Evolutionary conservation across 2,329 filamentous ascomycete species (phyloP), one percentile per base, ranked within the genome.

Genomic region (Tolypocladium tundrense): DNA sequence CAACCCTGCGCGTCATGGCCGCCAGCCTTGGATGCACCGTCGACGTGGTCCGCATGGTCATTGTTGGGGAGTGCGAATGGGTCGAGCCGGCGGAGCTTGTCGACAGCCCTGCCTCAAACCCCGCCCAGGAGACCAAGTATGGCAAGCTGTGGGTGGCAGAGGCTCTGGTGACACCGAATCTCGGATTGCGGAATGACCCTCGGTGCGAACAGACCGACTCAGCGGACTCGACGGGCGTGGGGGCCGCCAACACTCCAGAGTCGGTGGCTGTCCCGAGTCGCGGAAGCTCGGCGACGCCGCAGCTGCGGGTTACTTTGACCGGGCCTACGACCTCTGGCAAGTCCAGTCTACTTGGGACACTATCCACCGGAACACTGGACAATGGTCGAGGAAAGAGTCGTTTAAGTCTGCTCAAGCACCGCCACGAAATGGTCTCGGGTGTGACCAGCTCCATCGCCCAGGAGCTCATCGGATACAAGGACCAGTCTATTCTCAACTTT

Each of bases 361-460:
- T 99, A 33, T 93, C 90, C 0, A 96, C 91, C 0, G 91, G 91
- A 1, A 88, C 87, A 1, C 77, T 96, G 21, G 94, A 99, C 69
- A 97, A 97, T 70, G 93, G 93, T 0, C 82, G 92, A 61, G 94
- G 94, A 0, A 94, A 91, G 69, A 96, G 91, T 68, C 84, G 94
- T 56, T 78, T 97, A 33, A 93, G 90, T 66, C 79, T 97, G 55
- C 77, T 99, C 37, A 96, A 91, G 69, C 94, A 99, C 72, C 86
- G 90, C 13, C 94, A 99, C 69, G 94, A 99, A 70, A 88, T 97
- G 58, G 87, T 83, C 3, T 95, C 93, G 2, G 94, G 94, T 0
- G 81, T 96, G 61, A 99, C 94, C 1, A 97, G 91, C 68, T 97
- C 93, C 7, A 88, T 99, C 51, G 90, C 94, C 0, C 93, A 97